phyloP scores from a whole-genome alignment of 495 filamentous ascomycete genomes.

The Aspergillus conjunctus region DNA sequence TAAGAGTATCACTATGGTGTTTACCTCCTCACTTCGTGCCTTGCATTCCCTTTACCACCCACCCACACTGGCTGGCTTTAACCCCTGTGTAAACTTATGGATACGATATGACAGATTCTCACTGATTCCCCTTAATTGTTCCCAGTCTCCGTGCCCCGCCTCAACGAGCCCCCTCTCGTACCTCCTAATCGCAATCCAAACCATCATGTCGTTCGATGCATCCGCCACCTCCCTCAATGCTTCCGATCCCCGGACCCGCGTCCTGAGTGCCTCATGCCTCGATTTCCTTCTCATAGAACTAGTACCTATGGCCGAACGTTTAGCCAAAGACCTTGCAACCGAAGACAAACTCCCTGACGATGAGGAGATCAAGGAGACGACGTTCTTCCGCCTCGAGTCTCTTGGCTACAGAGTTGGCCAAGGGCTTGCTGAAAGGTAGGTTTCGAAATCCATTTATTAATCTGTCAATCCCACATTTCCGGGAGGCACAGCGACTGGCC shows the following conservation, averaged over 20 bases:
- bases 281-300: slow-evolving; percentile 96
- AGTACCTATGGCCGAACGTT: slow-evolving; percentile 88
- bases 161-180: neutral
- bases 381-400: slow-evolving; percentile 79
- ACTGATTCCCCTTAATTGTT: neutral
- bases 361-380: slow-evolving; percentile 77
- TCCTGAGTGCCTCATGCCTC: slow-evolving; percentile 78
- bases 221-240: slow-evolving; percentile 66
- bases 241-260: slow-evolving; percentile 74
- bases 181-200: neutral
- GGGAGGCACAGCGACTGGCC: too few relatives aligned
- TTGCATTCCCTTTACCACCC: neutral
- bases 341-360: slow-evolving; percentile 58
- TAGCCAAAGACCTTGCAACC: slow-evolving; percentile 49
- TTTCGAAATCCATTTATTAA: slow-evolving; percentile 5
- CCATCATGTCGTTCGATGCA: slow-evolving; percentile 74
- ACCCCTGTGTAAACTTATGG: neutral
- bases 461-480: neutral
- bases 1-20: neutral
- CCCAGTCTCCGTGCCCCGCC: slow-evolving; percentile 9
- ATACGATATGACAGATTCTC: neutral
- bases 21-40: neutral
- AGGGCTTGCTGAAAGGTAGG: slow-evolving; percentile 87
- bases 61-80: neutral
- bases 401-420: slow-evolving; percentile 91